Evolutionary conservation across 192 early-diverging fungal genomes (phyloP).

Genomic region (Podila verticillata): DNA sequence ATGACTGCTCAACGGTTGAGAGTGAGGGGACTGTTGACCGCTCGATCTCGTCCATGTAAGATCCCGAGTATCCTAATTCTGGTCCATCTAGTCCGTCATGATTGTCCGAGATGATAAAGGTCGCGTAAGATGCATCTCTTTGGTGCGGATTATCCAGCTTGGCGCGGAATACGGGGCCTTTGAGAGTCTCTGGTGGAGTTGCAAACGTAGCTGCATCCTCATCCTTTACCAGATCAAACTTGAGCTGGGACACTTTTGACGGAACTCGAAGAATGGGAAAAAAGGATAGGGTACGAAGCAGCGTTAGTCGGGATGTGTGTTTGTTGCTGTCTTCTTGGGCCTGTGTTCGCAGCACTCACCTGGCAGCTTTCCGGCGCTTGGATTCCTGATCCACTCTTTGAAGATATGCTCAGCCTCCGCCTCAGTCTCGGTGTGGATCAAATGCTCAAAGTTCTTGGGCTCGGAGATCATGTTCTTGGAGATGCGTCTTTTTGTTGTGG

Average conservation of each 20-base stretch:
- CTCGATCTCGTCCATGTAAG: slow-evolving; percentile 19
- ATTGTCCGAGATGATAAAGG: slow-evolving; percentile 42
- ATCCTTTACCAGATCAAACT: slow-evolving; percentile 38
- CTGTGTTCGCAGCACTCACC: slow-evolving; percentile 30
- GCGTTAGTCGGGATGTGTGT: background rate
- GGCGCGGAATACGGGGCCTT: slow-evolving; percentile 28
- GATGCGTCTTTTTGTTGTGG: slow-evolving; percentile 39
- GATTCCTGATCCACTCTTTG: slow-evolving; percentile 45
- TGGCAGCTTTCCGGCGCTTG: slow-evolving; percentile 49
- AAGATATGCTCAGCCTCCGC: slow-evolving; percentile 51
- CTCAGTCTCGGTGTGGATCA: slow-evolving; percentile 54
- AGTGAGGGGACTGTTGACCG: slow-evolving; percentile 47
- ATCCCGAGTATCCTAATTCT: background rate
- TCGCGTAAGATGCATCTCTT: slow-evolving; percentile 41
- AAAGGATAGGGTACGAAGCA: background rate
- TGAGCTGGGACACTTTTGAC: slow-evolving; percentile 50
- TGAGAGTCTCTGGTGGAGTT: slow-evolving; percentile 44
- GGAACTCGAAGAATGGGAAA: slow-evolving; percentile 39
- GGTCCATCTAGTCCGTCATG: slow-evolving; percentile 10
- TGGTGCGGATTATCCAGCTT: slow-evolving; percentile 18
- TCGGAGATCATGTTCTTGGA: slow-evolving; percentile 54
- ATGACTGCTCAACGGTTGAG: slow-evolving; percentile 67
- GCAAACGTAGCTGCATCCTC: slow-evolving; percentile 36
- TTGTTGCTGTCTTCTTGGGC: background rate
- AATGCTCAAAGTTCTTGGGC: slow-evolving; percentile 53